Conservation (phyloP, 441 rosid genomes). For the Theobroma grandiflorum region DNA sequence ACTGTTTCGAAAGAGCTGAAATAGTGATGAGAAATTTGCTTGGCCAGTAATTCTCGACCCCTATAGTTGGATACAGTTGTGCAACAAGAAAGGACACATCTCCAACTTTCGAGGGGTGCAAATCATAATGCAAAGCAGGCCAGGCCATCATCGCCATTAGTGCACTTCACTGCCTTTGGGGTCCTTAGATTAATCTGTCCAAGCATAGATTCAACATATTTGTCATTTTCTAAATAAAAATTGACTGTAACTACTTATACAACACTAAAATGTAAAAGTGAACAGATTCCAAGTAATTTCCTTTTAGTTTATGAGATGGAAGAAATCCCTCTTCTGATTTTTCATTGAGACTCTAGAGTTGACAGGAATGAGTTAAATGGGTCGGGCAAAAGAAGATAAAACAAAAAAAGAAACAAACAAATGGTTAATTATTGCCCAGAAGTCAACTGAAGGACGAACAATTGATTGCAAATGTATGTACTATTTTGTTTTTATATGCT, state of each 20-base stretch:
- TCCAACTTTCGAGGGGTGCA: conserved; percentile 37
- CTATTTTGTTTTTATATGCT: not conserved
- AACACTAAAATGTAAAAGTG: not conserved
- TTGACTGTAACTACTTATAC: not conserved
- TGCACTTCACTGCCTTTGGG: conserved; percentile 22
- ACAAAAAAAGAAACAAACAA: not conserved
- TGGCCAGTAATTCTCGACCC: not conserved
- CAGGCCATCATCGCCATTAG: conserved; percentile 5
- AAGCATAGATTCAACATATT: not conserved
- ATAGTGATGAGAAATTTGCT: not conserved
- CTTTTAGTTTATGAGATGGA: not conserved
- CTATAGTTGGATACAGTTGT: conserved; percentile 27
- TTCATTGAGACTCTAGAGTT: not conserved
- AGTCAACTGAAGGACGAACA: not conserved
- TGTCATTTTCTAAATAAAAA: not conserved
- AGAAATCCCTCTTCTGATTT: not conserved
- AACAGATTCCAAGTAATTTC: not conserved
- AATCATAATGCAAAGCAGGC: not conserved
- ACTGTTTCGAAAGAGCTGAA: not conserved
- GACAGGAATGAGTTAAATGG: not conserved
- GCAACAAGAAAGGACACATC: conserved; percentile 23
- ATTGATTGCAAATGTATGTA: not conserved
- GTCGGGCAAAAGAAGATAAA: not conserved
- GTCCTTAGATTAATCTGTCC: not conserved
- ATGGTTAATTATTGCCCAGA: not conserved